phyloP scores from a whole-genome alignment of 805 yeast genomes.

The Candida berthetii region DNA sequence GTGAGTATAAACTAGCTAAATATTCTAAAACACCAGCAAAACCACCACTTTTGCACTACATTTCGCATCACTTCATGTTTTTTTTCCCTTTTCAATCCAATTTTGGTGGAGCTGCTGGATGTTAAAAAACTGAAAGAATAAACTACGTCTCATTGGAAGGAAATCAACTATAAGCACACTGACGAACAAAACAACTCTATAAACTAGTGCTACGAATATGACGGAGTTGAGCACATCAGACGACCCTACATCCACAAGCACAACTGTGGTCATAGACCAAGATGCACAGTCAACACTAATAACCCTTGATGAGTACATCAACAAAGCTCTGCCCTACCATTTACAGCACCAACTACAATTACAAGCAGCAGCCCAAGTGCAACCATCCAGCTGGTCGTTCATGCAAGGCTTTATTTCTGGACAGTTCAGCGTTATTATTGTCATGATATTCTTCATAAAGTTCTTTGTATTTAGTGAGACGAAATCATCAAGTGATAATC shows the following conservation, averaged over 20 bases:
- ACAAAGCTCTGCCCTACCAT: conserved; percentile 27
- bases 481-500: conserved; percentile 20
- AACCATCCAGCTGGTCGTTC: conserved; percentile 49
- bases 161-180: too few species aligned
- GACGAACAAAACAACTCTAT: too few species aligned
- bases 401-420: conserved; percentile 73
- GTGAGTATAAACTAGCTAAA: too few species aligned
- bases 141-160: too few species aligned
- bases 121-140: too few species aligned
- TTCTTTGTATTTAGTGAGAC: conserved; percentile 75
- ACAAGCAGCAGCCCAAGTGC: conserved; percentile 10
- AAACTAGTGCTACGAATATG: background rate
- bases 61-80: too few species aligned
- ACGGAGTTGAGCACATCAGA: background rate
- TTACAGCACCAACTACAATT: conserved; percentile 24
- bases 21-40: too few species aligned
- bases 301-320: conserved; percentile 30
- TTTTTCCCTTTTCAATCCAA: too few species aligned
- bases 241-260: background rate
- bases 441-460: conserved; percentile 58
- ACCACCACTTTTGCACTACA: too few species aligned
- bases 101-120: too few species aligned
- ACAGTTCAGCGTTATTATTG: conserved; percentile 62
- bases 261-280: conserved; percentile 16
- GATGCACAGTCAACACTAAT: conserved; percentile 20